Base-by-base conservation (phyloP, 2,329 filamentous ascomycete genomes). In the Aspergillus clavatus region DNA sequence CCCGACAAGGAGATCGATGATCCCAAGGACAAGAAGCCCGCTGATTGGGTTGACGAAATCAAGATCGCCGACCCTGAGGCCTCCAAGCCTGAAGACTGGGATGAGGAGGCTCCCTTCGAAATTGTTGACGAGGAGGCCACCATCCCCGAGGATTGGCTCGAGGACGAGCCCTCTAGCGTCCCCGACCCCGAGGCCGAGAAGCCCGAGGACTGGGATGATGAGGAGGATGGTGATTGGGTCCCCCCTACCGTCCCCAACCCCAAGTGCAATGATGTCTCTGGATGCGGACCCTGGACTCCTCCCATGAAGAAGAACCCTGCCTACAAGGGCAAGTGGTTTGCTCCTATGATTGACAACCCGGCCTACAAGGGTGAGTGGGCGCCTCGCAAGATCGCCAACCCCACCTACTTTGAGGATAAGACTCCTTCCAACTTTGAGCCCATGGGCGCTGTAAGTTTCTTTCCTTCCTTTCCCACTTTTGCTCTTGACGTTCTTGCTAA, bases 301-400 rank as follows among this genome's bases (percentile, higher is more conserved):
- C 93, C 93, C 57, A 82, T 87, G 82, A 95, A 84, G 76, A 87
- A 86, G 77, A 97, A 97, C 83, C 88, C 89, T 54, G 86, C 79
- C 54, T 97, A 95, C 84, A 97, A 97, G 87, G 93, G 93, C 83
- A 95, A 95, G 80, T 98, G 93, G 93, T 82, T 81, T 57, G 87
- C 93, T 38, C 88, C 89, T 51, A 81, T 83, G 70, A 89, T 98
- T 61, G 91, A 97, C 74, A 98, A 98, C 83, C 93, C 93, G 48
- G 88, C 79, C 61, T 98, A 97, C 83, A 97, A 97, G 84, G 93
- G 93, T 58, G 76, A 82, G 52, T 98, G 93, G 93, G 82, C 83
- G 66, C 91, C 93, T 60, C 83, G 84, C 73, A 95, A 96, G 86
- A 96, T 98, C 69, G 77, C 86, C 75, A 98, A 98, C 84, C 93